These are phyloP conservation scores for Phytophthora idaei DNA, from an alignment of 352 stramenopile genomes.

Conservation along the genomic window DNA sequence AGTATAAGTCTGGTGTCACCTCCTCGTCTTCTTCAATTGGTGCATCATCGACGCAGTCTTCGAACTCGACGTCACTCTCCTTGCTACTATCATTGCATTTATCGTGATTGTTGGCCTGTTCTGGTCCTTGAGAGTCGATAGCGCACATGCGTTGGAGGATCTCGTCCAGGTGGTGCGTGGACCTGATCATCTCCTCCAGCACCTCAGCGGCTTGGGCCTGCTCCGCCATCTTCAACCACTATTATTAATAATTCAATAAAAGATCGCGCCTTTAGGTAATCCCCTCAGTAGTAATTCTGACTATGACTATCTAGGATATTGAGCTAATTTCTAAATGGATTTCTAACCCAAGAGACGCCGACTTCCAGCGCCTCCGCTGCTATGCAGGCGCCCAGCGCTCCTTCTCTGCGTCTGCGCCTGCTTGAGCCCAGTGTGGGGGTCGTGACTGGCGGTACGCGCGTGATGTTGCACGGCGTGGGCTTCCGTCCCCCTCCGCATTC, in stretches of 20 bases:
- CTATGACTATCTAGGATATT: too few relatives aligned
- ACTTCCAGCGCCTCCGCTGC: neutral
- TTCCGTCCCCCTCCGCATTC: conserved; percentile 69
- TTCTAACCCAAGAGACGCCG: neutral
- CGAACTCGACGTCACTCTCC: conserved; percentile 5
- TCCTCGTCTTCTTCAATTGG: neutral
- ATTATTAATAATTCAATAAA: neutral
- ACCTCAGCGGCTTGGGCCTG: conserved; percentile 6
- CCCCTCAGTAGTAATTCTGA: too few relatives aligned
- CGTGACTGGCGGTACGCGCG: conserved; percentile 49
- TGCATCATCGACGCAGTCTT: conserved; percentile 8
- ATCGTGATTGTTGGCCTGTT: neutral
- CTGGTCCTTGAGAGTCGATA: neutral
- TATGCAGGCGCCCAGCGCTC: conserved; percentile 11
- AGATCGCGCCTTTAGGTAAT: conserved; percentile 4
- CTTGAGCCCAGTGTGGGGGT: conserved; percentile 57
- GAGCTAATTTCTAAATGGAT: too few relatives aligned
- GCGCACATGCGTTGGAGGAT: conserved; percentile 57
- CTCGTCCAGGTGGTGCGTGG: conserved; percentile 43
- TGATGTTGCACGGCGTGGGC: conserved; percentile 65
- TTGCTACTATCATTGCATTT: neutral
- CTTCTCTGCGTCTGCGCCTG: conserved; percentile 50
- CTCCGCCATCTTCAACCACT: neutral
- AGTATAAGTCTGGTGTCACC: conserved; percentile 5
- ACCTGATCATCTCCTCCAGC: conserved; percentile 36